Conservation (phyloP, 768 basidiomycete genomes). For the Tubosaeta sp. region DNA sequence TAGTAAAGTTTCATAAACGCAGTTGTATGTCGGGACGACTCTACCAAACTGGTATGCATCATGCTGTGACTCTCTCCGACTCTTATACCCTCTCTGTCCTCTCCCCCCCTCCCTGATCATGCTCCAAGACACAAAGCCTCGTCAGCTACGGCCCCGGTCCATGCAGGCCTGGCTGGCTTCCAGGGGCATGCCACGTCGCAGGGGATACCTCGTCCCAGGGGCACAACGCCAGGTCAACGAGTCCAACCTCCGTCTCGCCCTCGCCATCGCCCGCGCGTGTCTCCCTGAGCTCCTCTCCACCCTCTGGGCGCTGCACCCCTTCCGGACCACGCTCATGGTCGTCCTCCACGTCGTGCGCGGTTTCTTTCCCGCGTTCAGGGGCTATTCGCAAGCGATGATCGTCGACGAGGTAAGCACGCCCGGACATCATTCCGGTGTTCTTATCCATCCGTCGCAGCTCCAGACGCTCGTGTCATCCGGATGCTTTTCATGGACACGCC, state of each 20-base stretch:
- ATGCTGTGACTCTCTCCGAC: slow-evolving; percentile 28
- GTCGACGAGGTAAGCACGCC: slow-evolving; percentile 66
- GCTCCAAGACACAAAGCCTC: slow-evolving; percentile 6
- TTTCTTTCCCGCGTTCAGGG: slow-evolving; percentile 75
- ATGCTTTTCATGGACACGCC: slow-evolving; percentile 65
- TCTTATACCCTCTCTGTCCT: slow-evolving; percentile 28
- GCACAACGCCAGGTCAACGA: slow-evolving; percentile 61
- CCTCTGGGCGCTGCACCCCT: slow-evolving; percentile 56
- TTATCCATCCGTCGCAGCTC: slow-evolving; percentile 40
- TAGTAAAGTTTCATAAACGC: slow-evolving; percentile 31
- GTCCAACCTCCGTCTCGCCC: slow-evolving; percentile 54
- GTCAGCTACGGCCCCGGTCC: not conserved
- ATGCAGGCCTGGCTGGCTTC: slow-evolving; percentile 58
- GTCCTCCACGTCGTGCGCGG: slow-evolving; percentile 67
- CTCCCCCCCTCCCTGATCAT: slow-evolving; percentile 16
- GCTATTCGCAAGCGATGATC: slow-evolving; percentile 83
- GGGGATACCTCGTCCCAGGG: slow-evolving; percentile 57
- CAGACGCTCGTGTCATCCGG: slow-evolving; percentile 66
- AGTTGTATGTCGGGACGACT: slow-evolving; percentile 29
- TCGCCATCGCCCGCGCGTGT: slow-evolving; percentile 48
- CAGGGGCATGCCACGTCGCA: slow-evolving; percentile 44
- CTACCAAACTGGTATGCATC: slow-evolving; percentile 32
- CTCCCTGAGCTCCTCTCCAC: slow-evolving; percentile 50
- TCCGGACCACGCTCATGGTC: slow-evolving; percentile 69
- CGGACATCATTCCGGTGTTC: slow-evolving; percentile 7